Conservation (phyloP, 2,329 filamentous ascomycete genomes). For the Colletotrichum abscissum region DNA sequence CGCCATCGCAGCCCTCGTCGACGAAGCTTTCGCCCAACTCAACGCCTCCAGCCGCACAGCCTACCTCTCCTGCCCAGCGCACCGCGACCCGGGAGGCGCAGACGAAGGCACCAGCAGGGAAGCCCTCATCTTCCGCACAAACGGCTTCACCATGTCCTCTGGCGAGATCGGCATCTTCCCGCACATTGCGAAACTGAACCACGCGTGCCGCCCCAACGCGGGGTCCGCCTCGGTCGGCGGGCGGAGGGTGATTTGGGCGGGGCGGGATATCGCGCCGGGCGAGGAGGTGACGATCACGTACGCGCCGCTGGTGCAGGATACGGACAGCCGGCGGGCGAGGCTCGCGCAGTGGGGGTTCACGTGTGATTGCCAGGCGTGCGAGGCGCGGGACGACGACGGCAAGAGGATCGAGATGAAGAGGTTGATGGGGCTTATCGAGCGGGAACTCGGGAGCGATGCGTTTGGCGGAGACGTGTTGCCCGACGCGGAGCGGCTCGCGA, state of each 20-base stretch:
- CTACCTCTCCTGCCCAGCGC: constrained; percentile 45
- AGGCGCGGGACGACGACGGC: constrained; percentile 43
- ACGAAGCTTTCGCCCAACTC: constrained; percentile 35
- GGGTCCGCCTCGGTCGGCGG: constrained; percentile 42
- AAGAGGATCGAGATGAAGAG: constrained; percentile 45
- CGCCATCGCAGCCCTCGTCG: constrained; percentile 47
- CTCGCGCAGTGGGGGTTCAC: constrained; percentile 42
- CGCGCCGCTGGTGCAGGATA: constrained; percentile 46
- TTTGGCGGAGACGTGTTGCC: constrained; percentile 28
- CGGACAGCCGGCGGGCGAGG: constrained; percentile 43
- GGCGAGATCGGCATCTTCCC: constrained; percentile 47
- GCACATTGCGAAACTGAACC: constrained; percentile 51
- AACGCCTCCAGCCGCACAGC: constrained; percentile 40
- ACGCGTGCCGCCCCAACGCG: constrained; percentile 51
- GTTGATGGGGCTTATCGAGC: constrained; percentile 45
- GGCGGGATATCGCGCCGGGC: constrained; percentile 42
- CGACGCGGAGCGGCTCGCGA: constrained; percentile 37
- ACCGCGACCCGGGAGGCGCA: constrained; percentile 38
- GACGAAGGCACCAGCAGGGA: constrained; percentile 37
- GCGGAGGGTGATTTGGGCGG: constrained; percentile 50
- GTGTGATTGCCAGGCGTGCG: constrained; percentile 48
- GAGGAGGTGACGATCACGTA: constrained; percentile 50
- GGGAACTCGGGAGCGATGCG: constrained; percentile 39
- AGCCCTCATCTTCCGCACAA: constrained; percentile 51
- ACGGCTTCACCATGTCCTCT: constrained; percentile 48